phyloP scores from a whole-genome alignment of 176 grass and related monocot species.

The Elaeis guineensis region DNA sequence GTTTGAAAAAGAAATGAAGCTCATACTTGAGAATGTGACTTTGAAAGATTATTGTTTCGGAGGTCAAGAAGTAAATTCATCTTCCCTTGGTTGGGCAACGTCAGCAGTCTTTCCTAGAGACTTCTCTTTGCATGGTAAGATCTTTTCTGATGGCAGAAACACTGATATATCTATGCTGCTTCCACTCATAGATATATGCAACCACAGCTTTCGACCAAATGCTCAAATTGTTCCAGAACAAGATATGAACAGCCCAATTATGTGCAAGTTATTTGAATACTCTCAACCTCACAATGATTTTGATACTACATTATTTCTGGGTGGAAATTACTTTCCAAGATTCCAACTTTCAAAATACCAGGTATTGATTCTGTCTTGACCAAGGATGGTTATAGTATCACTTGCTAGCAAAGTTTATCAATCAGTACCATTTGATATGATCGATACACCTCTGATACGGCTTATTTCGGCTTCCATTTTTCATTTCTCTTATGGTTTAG shows the following conservation, averaged over 20 bases:
- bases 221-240: conserved; percentile 74
- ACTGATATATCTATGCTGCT: conserved; percentile 68
- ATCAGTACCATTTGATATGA: too few species aligned
- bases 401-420: too few species aligned
- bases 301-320: too few species aligned
- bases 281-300: too few species aligned
- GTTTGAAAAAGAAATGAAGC: conserved; percentile 56
- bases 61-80: conserved; percentile 70
- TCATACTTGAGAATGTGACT: conserved; percentile 29
- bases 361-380: too few species aligned
- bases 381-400: too few species aligned
- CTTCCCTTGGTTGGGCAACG: conserved; percentile 93
- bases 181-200: conserved; percentile 95
- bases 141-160: conserved; percentile 8
- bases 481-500: too few species aligned
- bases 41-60: conserved; percentile 48
- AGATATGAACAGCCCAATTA: conserved; percentile 50
- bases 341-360: too few species aligned
- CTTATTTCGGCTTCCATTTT: too few species aligned
- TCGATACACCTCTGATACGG: too few species aligned
- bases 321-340: too few species aligned
- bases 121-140: conserved; percentile 64
- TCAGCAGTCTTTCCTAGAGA: conserved; percentile 73
- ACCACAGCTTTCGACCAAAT: conserved; percentile 81
- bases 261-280: conserved; percentile 32